phyloP scores from a whole-genome alignment of 1,139 yeast genomes.

The Sugiyamaella paludigena region DNA sequence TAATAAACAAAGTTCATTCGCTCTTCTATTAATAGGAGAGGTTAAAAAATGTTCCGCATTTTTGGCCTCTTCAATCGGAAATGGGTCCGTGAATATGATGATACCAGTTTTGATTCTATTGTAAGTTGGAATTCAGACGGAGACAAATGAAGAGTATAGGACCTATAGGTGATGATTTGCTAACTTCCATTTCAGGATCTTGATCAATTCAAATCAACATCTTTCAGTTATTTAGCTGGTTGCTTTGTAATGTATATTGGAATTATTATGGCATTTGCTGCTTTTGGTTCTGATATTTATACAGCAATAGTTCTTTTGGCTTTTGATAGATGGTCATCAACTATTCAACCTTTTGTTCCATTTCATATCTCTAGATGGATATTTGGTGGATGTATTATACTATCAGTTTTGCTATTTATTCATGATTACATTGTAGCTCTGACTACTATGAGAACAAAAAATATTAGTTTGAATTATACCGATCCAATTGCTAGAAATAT shows the following conservation, averaged over 20 bases:
- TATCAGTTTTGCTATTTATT: slow-evolving; percentile 58
- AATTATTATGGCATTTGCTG: slow-evolving; percentile 53
- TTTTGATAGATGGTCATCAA: slow-evolving; percentile 69
- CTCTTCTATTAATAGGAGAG: not conserved
- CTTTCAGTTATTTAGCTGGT: slow-evolving; percentile 51
- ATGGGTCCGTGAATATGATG: slow-evolving; percentile 32
- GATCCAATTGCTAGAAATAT: slow-evolving; percentile 59
- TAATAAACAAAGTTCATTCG: no score
- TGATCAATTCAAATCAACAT: slow-evolving; percentile 52
- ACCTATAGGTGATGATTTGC: no score
- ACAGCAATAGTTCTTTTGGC: slow-evolving; percentile 76
- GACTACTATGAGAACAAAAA: slow-evolving; percentile 55
- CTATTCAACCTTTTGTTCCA: slow-evolving; percentile 54
- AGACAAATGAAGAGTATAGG: no score
- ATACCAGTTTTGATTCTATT: slow-evolving; percentile 29
- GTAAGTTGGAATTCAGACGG: slow-evolving; percentile 23
- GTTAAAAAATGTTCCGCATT: slow-evolving; percentile 13
- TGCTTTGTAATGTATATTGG: slow-evolving; percentile 54
- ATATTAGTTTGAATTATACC: slow-evolving; percentile 70
- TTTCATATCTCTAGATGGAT: slow-evolving; percentile 73
- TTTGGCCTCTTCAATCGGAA: slow-evolving; percentile 24
- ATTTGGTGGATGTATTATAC: slow-evolving; percentile 80
- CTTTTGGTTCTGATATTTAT: slow-evolving; percentile 72
- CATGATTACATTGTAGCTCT: slow-evolving; percentile 63
- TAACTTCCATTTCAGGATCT: slow-evolving; percentile 36